Base-by-base conservation (phyloP, 2,329 filamentous ascomycete species). In the Cercospora sp. region DNA sequence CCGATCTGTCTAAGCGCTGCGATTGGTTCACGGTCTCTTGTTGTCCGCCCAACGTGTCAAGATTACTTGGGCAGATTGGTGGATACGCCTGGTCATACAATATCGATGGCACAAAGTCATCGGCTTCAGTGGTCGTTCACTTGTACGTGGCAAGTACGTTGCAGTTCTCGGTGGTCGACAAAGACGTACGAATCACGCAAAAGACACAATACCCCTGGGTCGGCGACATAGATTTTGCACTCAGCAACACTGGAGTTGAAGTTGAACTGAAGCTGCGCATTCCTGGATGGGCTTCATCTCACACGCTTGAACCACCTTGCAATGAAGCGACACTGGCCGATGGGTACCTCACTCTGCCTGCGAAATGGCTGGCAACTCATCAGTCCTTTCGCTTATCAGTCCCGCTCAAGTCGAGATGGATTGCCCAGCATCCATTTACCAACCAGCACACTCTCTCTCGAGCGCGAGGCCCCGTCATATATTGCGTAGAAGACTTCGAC, bases 21-120 rank as follows among this genome's bases (percentile, higher is more conserved):
- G 82, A 84, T 23, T 89, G 87, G 87, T 89, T 88, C 64, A 84
- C 83, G 60, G 84, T 83, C 42, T 85, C 86, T 5, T 89, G 87
- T 69, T 89, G 87, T 72, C 87, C 87, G 3, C 87, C 87, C 0
- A 89, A 89, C 70, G 78, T 89, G 0, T 82, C 84, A 23, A 80
- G 87, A 28, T 76, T 88, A 1, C 82, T 88, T 60, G 87, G 85
- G 0, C 85, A 82, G 26, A 76, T 89, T 28, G 86, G 86, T 1
- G 86, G 86, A 0, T 88, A 88, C 70, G 73, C 87, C 0, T 88
- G 86, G 84, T 82, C 82, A 23, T 81, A 79, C 40, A 78, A 80
- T 0, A 69, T 71, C 0, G 60, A 70, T 1, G 70, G 68, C 3
- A 68, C 74, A 5, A 53, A 63, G 13, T 73, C 74, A 9, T 30